Evolutionary conservation across 2,329 filamentous ascomycete genomes (phyloP).

Genomic region (Saccharata proteae): DNA sequence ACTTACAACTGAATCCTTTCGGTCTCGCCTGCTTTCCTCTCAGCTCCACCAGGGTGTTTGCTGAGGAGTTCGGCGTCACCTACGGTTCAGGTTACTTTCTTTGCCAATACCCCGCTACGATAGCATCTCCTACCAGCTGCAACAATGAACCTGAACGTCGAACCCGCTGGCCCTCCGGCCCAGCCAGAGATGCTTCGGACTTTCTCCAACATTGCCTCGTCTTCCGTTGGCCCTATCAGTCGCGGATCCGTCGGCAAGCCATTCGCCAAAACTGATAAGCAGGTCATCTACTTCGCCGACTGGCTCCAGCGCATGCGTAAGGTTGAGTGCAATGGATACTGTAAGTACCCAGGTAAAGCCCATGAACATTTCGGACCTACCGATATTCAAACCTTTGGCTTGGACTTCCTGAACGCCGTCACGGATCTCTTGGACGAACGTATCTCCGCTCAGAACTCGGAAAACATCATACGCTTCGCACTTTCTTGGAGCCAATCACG

Average conservation of each 20-base stretch:
- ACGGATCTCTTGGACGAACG: too few species aligned
- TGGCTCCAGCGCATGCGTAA: too few species aligned
- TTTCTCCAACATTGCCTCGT: too few species aligned
- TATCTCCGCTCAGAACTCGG: too few species aligned
- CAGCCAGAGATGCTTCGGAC: too few species aligned
- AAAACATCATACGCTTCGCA: too few species aligned
- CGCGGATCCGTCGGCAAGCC: neutral
- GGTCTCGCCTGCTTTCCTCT: too few species aligned
- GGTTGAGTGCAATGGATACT: neutral
- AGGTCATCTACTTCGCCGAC: neutral
- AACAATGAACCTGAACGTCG: conserved; percentile 17
- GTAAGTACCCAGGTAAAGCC: neutral
- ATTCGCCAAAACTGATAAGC: neutral
- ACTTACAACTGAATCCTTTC: too few species aligned
- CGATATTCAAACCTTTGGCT: conserved; percentile 1
- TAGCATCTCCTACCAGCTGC: conserved; percentile 16
- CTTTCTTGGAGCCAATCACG: too few species aligned
- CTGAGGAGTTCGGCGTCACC: conserved; percentile 10
- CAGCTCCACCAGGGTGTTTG: neutral
- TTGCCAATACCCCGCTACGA: conserved; percentile 3
- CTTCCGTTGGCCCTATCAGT: neutral
- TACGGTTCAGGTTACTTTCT: neutral
- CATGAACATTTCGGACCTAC: neutral
- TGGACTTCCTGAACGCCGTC: too few species aligned
- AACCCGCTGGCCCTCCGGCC: conserved; percentile 9